phyloP scores from a whole-genome alignment of 2,329 filamentous ascomycete genomes.

The Graphium sp. region DNA sequence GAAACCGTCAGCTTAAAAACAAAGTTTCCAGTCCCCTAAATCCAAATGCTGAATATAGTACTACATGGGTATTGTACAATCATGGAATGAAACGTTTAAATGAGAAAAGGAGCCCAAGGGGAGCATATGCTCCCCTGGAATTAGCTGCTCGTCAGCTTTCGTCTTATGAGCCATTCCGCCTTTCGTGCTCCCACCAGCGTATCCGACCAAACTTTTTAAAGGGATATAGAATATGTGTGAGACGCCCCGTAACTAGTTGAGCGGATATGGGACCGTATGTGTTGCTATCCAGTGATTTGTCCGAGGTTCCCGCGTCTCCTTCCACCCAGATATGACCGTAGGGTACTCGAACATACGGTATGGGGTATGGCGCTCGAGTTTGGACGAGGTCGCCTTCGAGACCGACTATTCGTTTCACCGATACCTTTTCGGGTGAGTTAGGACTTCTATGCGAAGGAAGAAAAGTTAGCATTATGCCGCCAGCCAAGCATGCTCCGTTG shows the following conservation, averaged over 20 bases:
- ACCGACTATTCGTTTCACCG: conserved; percentile 71
- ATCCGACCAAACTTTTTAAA: conserved; percentile 39
- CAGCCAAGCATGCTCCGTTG: too few relatives aligned
- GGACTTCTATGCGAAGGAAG: conserved; percentile 45
- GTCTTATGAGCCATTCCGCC: conserved; percentile 8
- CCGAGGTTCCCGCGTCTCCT: conserved; percentile 43
- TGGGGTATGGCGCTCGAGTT: conserved; percentile 44
- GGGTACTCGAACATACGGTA: conserved; percentile 46
- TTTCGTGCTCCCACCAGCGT: conserved; percentile 36
- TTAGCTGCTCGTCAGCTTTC: too few relatives aligned
- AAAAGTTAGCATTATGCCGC: too few relatives aligned
- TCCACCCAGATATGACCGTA: conserved; percentile 88
- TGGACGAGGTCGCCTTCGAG: conserved; percentile 63
- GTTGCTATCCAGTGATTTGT: conserved; percentile 55
- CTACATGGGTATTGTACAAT: too few relatives aligned
- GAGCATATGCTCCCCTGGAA: too few relatives aligned
- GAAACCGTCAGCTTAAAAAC: too few relatives aligned
- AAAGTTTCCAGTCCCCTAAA: too few relatives aligned
- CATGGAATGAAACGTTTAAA: too few relatives aligned
- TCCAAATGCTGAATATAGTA: too few relatives aligned
- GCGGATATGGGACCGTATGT: conserved; percentile 72
- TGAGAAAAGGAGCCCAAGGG: too few relatives aligned
- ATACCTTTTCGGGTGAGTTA: conserved; percentile 46
- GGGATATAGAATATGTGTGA: conserved; percentile 58
- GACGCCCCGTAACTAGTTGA: conserved; percentile 57